Evolutionary conservation across 1,284 basidiomycete genomes (phyloP).

Genomic region (Pyrrhoderma lamaoense): DNA sequence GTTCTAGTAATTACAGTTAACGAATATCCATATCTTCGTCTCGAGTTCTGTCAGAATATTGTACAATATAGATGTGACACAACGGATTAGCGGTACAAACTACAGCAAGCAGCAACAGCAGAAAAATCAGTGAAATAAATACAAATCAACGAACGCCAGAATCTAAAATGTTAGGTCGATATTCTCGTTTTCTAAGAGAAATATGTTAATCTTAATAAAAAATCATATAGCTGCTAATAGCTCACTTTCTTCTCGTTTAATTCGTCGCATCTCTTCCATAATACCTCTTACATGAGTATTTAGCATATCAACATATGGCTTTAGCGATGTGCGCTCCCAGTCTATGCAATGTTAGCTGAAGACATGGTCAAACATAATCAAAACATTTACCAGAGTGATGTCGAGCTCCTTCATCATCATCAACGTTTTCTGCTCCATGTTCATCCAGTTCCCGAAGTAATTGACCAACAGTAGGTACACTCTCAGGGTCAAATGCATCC

Average conservation of each 20-base stretch:
- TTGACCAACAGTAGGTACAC: constrained; percentile 82
- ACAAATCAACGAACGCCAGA: neutral
- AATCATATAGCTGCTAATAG: neutral
- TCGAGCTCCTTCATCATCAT: constrained; percentile 23
- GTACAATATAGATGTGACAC: no score
- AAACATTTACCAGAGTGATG: constrained; percentile 42
- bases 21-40: no score
- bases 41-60: no score
- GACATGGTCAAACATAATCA: constrained; percentile 4
- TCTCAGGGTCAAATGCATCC: constrained; percentile 81
- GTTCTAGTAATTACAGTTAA: no score
- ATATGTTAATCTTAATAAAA: no score
- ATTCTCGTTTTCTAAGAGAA: no score
- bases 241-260: constrained; percentile 42
- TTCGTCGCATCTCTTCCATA: constrained; percentile 49
- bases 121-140: neutral
- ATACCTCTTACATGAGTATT: constrained; percentile 62
- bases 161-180: constrained; percentile 10
- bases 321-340: constrained; percentile 72
- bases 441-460: constrained; percentile 74
- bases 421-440: constrained; percentile 24
- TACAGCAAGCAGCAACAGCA: no score
- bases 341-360: constrained; percentile 29
- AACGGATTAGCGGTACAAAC: no score
- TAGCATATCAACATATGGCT: constrained; percentile 86